A percentile compares a stretch with the other conserved stretches of the same genome.
Evolutionary conservation across 208 protist species (phyloP).

Genomic region (Acanthamoeba royreba): DNA sequence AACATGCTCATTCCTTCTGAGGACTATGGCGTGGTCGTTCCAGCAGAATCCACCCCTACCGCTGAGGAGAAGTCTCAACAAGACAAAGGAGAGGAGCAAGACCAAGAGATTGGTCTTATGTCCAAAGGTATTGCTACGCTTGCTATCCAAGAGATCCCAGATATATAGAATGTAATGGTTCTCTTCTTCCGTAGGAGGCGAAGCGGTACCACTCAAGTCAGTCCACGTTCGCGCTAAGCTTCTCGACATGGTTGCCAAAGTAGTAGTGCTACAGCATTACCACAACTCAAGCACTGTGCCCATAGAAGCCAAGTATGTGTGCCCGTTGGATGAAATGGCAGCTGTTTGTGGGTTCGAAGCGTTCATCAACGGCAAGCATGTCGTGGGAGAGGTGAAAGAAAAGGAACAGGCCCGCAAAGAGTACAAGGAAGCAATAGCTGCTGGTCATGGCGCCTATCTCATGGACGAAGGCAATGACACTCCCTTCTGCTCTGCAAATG

Average conservation of each 20-base stretch:
- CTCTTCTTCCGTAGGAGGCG: background rate
- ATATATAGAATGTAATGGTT: background rate
- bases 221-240: conserved; percentile 60
- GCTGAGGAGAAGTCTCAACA: no score
- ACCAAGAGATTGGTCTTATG: background rate
- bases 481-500: no score
- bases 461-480: conserved; percentile 63
- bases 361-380: conserved; percentile 72
- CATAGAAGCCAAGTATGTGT: conserved; percentile 70
- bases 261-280: conserved; percentile 62
- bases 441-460: conserved; percentile 66
- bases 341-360: conserved; percentile 79
- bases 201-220: conserved; percentile 11
- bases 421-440: conserved; percentile 65
- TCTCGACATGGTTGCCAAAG: conserved; percentile 62
- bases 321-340: conserved; percentile 75
- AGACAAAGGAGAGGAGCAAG: background rate
- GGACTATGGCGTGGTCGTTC: background rate
- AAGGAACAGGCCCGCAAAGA: conserved; percentile 70
- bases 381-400: conserved; percentile 73
- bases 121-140: background rate
- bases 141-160: no score
- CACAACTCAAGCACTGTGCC: conserved; percentile 2
- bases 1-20: background rate
- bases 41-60: background rate